A percentile compares a stretch with the other conserved stretches of the same genome.
Evolutionary conservation across 768 basidiomycete genomes (phyloP).

Genomic region (Pulveroboletus sp.): DNA sequence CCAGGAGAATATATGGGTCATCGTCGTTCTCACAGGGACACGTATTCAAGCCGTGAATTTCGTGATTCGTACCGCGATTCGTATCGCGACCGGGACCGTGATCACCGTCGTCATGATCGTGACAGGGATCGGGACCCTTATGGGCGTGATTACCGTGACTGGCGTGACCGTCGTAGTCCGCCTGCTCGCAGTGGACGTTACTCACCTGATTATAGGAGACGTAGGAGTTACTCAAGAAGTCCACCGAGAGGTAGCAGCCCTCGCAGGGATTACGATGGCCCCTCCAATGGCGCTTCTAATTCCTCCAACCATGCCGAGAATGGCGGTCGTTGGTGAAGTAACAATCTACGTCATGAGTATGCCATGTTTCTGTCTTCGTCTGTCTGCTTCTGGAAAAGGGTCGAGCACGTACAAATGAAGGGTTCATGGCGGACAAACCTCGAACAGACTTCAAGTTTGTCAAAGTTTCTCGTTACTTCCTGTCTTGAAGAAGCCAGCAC

Average conservation of each 20-base stretch:
- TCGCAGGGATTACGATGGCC: conserved; percentile 45
- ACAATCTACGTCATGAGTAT: conserved; percentile 14
- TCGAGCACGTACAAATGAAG: conserved; percentile 41
- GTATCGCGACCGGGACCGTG: conserved; percentile 44
- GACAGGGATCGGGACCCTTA: conserved; percentile 58
- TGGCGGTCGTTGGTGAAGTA: conserved; percentile 59
- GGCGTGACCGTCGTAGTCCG: conserved; percentile 78
- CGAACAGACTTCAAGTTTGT: conserved; percentile 39
- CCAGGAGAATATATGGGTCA: conserved; percentile 98
- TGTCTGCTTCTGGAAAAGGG: conserved; percentile 33
- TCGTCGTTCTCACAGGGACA: conserved; percentile 53
- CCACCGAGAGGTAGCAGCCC: conserved; percentile 71
- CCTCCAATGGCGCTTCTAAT: conserved; percentile 34
- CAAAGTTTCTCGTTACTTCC: conserved; percentile 49
- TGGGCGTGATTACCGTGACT: conserved; percentile 67
- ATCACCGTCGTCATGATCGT: conserved; percentile 36
- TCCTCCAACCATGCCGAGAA: conserved; percentile 37
- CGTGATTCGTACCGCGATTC: conserved; percentile 44
- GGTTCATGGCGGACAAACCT: conserved; percentile 39
- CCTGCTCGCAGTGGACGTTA: conserved; percentile 62
- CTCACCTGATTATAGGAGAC: conserved; percentile 73
- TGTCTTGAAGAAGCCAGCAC: conserved; percentile 42
- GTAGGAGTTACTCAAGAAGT: conserved; percentile 75
- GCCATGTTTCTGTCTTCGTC: conserved; percentile 26
- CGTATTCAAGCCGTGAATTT: conserved; percentile 40